Evolutionary conservation across 176 grass and related monocot species (phyloP), one percentile per base, ranked within the genome.

Genomic region (Triticum timopheevii): DNA sequence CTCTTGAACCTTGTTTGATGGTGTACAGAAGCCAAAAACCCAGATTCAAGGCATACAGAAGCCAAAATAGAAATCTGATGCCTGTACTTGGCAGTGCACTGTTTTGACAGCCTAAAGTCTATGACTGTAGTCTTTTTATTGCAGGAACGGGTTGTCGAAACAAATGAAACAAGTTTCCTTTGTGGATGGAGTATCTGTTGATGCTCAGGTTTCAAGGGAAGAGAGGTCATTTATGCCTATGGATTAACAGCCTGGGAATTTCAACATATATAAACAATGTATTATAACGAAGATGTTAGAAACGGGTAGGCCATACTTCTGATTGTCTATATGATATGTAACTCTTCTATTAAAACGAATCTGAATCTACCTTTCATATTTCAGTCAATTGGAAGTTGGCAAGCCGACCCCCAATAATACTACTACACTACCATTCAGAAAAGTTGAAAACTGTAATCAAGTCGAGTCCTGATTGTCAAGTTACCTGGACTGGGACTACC

Each of bases 211-310:
- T 91, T 98, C 97, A 27, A 89, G 90, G 71, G 94, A 98, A 89
- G 97, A 98, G 66, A 92, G 92, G 85, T 93, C 90, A 73, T 96
- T 96, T 81, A 69, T 94, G 42, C 78, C 0, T 98, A 76, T 94
- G 97, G 97, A 92, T 98, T 78, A 98, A 98, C 84, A 96, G 96
- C 86, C 92, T 98, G 54, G 96, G 96, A 76, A 98, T 96, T 87
- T 98, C 93, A 16, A 91, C 56, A 61, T 96, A 94, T 73, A 1
- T 45, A 45, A 45, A 91, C 80, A 98, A 98, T 90, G 94, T 96
- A 25, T 94, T 98, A 36, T 36, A 36, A 36, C 83, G 92, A 98
- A 91, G 97, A 98, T 82, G 94, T 96, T 85, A 91, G 92, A 83
- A 94, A 95, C 74, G 90, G 96, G 96, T 98, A 93, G 83, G 91